Base-by-base conservation (phyloP, 2,329 filamentous ascomycete species). In the Cladosporium phlei region DNA sequence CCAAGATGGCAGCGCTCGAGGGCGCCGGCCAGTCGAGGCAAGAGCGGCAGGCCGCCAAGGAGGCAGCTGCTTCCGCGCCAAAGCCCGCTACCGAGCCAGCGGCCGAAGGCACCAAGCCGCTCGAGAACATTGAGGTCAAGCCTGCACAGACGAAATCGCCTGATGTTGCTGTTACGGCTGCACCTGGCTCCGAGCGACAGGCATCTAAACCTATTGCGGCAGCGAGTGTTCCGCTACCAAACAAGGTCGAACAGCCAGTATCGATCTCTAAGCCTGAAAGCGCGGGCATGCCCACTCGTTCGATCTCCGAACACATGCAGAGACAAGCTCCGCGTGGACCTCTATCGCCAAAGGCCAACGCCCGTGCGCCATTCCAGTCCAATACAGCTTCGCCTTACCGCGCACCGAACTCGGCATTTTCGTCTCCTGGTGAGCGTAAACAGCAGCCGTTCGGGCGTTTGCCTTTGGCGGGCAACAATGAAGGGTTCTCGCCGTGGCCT, bases 401-500 rank as follows among this genome's bases (percentile, higher is more conserved):
- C 21, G 34, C 55, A 20, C 51, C 59, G 5, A 45, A 77, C 46
- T 73, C 77, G 11, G 75, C 61, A n/a, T 65, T 62, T 47, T 61
- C 63, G 4, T 63, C 63, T 22, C 62, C 63, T n/a, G 57, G 62
- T 12, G 64, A 66, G 21, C 61, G 61, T 45, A 56, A 55, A 24
- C 63, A 66, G 48, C 58, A 58, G 22, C 46, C 52, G 10, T 63
- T 63, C 34, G 55, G 53, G n/a, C 55, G 59, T n/a, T 62, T 60
- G 24, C 57, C 59, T 12, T 50, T 60, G 27, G 44, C 38, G 40
- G 54, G 14, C 22, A 52, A 43, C 47, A 56, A 48, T 39, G 57
- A 60, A 39, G 47, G 51, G 3, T 58, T 53, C 34, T 50, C 58
- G 9, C 55, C 58, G 32, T 64, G 59, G 61, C 56, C 59, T 30